Percentiles rank a stretch among this genome's conserved stretches.
phyloP scores from a whole-genome alignment of 1,284 basidiomycete species.

The Cerioporus squamosus region DNA sequence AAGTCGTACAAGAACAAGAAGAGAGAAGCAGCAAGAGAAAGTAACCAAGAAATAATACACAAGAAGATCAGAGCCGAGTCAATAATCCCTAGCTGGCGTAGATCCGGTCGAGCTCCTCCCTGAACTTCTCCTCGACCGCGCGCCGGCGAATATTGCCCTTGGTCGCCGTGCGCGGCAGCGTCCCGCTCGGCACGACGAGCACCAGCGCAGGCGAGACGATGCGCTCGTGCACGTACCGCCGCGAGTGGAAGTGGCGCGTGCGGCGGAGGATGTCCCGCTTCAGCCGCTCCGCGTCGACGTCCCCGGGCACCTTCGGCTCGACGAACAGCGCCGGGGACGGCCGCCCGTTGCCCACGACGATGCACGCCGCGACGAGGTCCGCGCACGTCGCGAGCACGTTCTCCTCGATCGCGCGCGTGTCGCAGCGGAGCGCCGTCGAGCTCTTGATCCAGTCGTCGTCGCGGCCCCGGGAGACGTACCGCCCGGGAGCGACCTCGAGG shows the following conservation, averaged over 20 bases:
- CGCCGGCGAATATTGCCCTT: slow-evolving; percentile 72
- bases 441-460: slow-evolving; percentile 83
- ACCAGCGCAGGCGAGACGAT: slow-evolving; percentile 58
- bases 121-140: slow-evolving; percentile 63
- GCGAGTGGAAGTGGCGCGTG: slow-evolving; percentile 62
- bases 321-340: slow-evolving; percentile 71
- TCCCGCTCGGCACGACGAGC: slow-evolving; percentile 57
- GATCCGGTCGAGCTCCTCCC: slow-evolving; percentile 52
- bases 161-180: slow-evolving; percentile 69
- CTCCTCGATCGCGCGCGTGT: slow-evolving; percentile 78
- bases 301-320: slow-evolving; percentile 40
- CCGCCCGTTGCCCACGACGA: slow-evolving; percentile 68
- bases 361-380: slow-evolving; percentile 59
- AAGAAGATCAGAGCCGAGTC: slow-evolving; percentile 10
- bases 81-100: slow-evolving; percentile 31
- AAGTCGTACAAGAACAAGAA: too few species aligned
- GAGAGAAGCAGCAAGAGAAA: too few species aligned
- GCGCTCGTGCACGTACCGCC: slow-evolving; percentile 71
- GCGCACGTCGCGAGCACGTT: slow-evolving; percentile 61
- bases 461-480: slow-evolving; percentile 64
- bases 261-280: slow-evolving; percentile 68
- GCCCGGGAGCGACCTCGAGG: slow-evolving; percentile 55
- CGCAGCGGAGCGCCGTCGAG: slow-evolving; percentile 72
- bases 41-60: neutral
- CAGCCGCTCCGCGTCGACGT: slow-evolving; percentile 43